Evolutionary conservation across 352 stramenopile genomes (phyloP).

Genomic region (Phytophthora cajani): DNA sequence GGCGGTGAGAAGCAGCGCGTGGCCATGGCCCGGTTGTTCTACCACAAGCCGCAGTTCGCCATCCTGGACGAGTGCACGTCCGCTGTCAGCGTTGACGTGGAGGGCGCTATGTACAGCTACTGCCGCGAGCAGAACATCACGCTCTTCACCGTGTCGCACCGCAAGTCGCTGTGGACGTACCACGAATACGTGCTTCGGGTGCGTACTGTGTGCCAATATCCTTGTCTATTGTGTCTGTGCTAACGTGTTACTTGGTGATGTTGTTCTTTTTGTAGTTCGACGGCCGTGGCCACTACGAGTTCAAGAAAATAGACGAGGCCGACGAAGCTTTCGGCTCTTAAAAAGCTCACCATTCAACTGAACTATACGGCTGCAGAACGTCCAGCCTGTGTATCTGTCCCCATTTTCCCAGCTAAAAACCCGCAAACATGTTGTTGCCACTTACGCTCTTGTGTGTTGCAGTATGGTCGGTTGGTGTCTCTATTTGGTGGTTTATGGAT

Average conservation of each 20-base stretch:
- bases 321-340: conserved; percentile 84
- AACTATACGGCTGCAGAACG: conserved; percentile 5
- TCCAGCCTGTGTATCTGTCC: conserved; percentile 20
- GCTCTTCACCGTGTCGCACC: conserved; percentile 92
- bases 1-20: conserved; percentile 93
- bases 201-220: conserved; percentile 29
- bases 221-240: not conserved
- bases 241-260: conserved; percentile 9
- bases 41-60: conserved; percentile 91
- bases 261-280: conserved; percentile 63
- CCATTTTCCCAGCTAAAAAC: conserved; percentile 13
- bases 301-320: conserved; percentile 84
- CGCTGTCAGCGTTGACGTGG: conserved; percentile 86
- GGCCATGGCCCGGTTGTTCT: conserved; percentile 90
- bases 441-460: conserved; percentile 13
- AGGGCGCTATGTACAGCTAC: conserved; percentile 88
- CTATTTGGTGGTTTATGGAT: conserved; percentile 21
- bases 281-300: conserved; percentile 83
- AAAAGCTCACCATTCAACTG: conserved; percentile 15
- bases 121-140: conserved; percentile 91
- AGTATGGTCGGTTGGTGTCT: conserved; percentile 6
- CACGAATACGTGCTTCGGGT: conserved; percentile 88
- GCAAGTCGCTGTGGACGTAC: conserved; percentile 91
- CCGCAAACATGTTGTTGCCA: conserved; percentile 14
- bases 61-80: conserved; percentile 92